phyloP scores from a whole-genome alignment of 176 grass and related monocot genomes.

The Phyllostachys edulis region DNA sequence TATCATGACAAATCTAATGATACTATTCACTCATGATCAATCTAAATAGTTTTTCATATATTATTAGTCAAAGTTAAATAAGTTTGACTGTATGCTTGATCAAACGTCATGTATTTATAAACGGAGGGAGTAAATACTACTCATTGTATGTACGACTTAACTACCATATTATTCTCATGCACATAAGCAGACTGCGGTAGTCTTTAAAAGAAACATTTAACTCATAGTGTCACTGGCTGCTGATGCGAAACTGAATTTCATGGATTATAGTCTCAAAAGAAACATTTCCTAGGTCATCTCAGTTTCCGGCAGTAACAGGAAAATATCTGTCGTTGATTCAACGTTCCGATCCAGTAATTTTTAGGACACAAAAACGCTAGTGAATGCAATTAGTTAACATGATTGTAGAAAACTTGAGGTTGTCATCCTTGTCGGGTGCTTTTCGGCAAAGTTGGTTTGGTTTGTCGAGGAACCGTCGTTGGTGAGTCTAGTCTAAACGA shows the following conservation, averaged over 20 bases:
- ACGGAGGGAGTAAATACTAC: no score
- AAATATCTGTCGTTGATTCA: background rate
- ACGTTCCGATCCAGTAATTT: background rate
- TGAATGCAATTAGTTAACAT: background rate
- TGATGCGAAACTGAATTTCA: constrained; percentile 1
- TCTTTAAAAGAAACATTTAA: no score
- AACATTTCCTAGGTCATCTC: background rate
- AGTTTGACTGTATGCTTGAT: no score
- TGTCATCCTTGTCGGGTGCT: background rate
- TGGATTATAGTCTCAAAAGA: background rate
- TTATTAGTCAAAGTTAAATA: no score
- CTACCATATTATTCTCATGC: background rate
- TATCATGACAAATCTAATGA: no score
- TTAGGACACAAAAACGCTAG: background rate
- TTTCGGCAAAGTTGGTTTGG: background rate
- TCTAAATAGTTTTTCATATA: no score
- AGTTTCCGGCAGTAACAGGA: background rate
- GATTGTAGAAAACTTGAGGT: background rate
- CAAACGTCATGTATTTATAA: no score
- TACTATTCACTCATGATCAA: no score
- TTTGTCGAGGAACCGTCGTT: no score
- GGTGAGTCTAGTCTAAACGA: no score
- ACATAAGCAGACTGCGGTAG: background rate
- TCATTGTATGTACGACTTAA: background rate
- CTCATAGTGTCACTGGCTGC: background rate